These are phyloP conservation scores for Zostera marina DNA, from an alignment of 116 monocot genomes.

Conservation along the genomic window DNA sequence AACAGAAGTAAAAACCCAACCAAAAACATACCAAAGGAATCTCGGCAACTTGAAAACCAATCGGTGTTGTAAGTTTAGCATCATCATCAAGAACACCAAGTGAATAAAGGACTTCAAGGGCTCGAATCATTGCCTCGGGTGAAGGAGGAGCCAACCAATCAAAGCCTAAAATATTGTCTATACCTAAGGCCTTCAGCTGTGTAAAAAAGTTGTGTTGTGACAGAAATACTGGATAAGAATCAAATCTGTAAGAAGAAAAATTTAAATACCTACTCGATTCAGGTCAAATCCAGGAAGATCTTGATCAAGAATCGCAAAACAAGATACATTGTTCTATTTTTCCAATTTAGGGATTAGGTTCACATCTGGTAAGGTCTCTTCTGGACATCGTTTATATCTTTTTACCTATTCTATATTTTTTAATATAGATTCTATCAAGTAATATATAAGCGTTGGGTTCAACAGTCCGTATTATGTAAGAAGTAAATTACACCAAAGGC, in stretches of 20 bases:
- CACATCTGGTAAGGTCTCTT: too few relatives aligned
- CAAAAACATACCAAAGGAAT: slow-evolving; percentile 57
- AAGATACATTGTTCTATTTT: background rate
- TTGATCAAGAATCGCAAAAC: too few relatives aligned
- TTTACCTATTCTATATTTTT: too few relatives aligned
- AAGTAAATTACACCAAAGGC: too few relatives aligned
- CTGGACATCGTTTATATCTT: too few relatives aligned
- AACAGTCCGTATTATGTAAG: too few relatives aligned
- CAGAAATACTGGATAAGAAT: background rate
- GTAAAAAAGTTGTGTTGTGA: background rate
- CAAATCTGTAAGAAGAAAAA: background rate
- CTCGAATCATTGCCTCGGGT: slow-evolving; percentile 87
- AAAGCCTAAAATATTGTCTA: slow-evolving; percentile 92
- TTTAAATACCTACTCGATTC: background rate
- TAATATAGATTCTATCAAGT: too few relatives aligned
- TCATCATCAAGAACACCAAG: slow-evolving; percentile 89
- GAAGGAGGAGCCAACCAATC: slow-evolving; percentile 89
- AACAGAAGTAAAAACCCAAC: background rate
- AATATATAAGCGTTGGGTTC: too few relatives aligned
- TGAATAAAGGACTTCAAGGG: slow-evolving; percentile 86
- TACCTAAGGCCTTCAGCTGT: slow-evolving; percentile 85
- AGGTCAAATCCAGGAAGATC: too few relatives aligned
- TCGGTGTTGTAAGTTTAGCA: slow-evolving; percentile 81
- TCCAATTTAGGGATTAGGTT: too few relatives aligned
- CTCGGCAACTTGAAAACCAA: slow-evolving; percentile 93